Base-by-base conservation (phyloP, 306 rosid genomes). In the Leucaena leucocephala region DNA sequence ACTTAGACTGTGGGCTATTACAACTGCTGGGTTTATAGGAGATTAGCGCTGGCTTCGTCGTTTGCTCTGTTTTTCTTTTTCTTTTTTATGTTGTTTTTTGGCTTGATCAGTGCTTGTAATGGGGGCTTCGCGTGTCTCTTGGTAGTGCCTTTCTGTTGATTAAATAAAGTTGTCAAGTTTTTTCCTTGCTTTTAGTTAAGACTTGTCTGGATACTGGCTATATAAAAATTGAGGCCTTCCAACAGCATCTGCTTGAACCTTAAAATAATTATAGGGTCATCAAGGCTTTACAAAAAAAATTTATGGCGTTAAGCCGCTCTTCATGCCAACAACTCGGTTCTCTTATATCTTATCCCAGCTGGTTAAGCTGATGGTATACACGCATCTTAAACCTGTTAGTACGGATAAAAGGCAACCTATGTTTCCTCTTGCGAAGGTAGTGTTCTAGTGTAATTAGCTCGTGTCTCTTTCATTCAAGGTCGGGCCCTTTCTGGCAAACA, bases 401-500 rank as follows among this genome's bases (percentile, higher is more conserved):
- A 34, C 27, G 76, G 61, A 79, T 52, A 44, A 8, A 70, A 2
- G 84, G 76, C 0, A 71, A 70, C 2, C 44, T 15, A 13, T 15
- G 46, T 79, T 43, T 76, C 68, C 38, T 87, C 68, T 78, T 80
- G 14, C 9, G 75, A 57, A 33, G 16, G 13, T 40, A 14, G 73
- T 5, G 33, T 45, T 77, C 75, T 3, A 35, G 78, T 16, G 55
- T 59, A 17, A 65, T 21, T 17, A 16, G 21, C 19, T 72, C 15
- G 13, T n/a, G 42, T 42, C 22, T 34, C 77, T 34, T 61, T 36
- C 42, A 39, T 55, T 39, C 34, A 75, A 9, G 8, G 1, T 10
- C 1, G 69, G 38, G 13, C 34, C 75, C 44, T 79, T 84, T 80
- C 80, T 83, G 52, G 74, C 83, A 77, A 95, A 93, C 75, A 95